Percentiles rank a stretch among this genome's conserved stretches.
phyloP scores from a whole-genome alignment of 768 basidiomycete species.

The Amanita thiersii region DNA sequence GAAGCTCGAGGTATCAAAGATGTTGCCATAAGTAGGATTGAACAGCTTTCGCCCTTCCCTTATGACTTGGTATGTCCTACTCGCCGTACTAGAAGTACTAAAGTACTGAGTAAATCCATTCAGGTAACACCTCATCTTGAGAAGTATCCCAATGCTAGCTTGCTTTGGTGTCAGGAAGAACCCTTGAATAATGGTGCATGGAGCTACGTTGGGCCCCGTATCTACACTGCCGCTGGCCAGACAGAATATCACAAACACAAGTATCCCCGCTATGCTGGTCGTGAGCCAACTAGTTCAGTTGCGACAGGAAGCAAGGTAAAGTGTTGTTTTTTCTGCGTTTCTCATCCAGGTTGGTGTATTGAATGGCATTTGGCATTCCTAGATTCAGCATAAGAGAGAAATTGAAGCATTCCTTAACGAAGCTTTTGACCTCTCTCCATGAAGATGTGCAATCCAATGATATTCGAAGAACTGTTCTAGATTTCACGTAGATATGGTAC shows the following conservation, averaged over 20 bases:
- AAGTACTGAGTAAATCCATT: constrained; percentile 6
- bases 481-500: too few species aligned
- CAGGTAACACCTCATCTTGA: constrained; percentile 91
- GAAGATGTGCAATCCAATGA: too few species aligned
- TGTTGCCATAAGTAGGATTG: constrained; percentile 88
- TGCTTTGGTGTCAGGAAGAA: constrained; percentile 96
- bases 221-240: constrained; percentile 87
- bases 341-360: neutral
- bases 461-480: too few species aligned
- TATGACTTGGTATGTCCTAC: constrained; percentile 71
- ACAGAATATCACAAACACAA: constrained; percentile 89
- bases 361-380: constrained; percentile 12
- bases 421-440: constrained; percentile 33
- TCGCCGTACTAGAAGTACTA: neutral
- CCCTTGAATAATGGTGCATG: constrained; percentile 97
- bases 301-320: constrained; percentile 86
- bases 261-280: constrained; percentile 87
- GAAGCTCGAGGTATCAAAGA: constrained; percentile 88
- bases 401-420: constrained; percentile 63
- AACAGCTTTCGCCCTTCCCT: constrained; percentile 96
- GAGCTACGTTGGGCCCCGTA: constrained; percentile 91
- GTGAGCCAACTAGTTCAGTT: constrained; percentile 86
- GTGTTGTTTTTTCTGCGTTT: constrained; percentile 5
- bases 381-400: constrained; percentile 88
- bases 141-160: constrained; percentile 90